Base-by-base conservation (phyloP, 2,329 filamentous ascomycete species). In the Ramularia collo-cygni region DNA sequence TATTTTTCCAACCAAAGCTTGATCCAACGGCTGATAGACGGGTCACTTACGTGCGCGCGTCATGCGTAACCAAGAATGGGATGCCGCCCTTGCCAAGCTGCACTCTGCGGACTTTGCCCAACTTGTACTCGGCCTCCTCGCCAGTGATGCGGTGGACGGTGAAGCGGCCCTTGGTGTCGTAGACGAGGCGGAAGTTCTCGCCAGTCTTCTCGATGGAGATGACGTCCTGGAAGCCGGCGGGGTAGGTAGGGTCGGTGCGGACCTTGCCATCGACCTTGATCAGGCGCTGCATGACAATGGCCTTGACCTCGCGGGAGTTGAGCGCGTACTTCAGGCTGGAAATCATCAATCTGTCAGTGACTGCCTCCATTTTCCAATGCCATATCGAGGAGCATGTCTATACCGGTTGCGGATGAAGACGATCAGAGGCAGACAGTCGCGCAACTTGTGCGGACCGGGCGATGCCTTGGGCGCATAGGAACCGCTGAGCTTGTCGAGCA, bases 31-130 rank as follows among this genome's bases (percentile, higher is more conserved):
- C 90, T 95, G 90, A 95, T 89, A 92, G 89, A 95, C 87, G 84
- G 85, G 83, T 79, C 84, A 96, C 90, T 95, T 79, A 98, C 90
- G 92, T 98, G 88, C 92, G 85, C 76, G 92, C 92, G 92, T 98
- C 92, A 86, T 98, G 92, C 89, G 92, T 98, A 86, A 98, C 92
- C 88, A 96, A 95, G 89, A 95, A 98, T 93, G 92, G 92, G 83
- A 98, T 94, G 78, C 89, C 92, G 75, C 92, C 93, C 75, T 88
- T 90, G 79, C 92, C 92, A 64, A 98, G 81, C 79, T 98, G 92
- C 53, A 98, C 92, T 66, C 90, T 85, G 86, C 95, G 95, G 77
- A 98, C 92, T 81, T 96, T 98, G 79, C 89, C 89, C 64, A 98
- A 80, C 85, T 98, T 98, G 86, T 95, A 98, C 78, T 92, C 83